Conservation (phyloP, 192 early-diverging fungal genomes). For the Backusella circina region DNA sequence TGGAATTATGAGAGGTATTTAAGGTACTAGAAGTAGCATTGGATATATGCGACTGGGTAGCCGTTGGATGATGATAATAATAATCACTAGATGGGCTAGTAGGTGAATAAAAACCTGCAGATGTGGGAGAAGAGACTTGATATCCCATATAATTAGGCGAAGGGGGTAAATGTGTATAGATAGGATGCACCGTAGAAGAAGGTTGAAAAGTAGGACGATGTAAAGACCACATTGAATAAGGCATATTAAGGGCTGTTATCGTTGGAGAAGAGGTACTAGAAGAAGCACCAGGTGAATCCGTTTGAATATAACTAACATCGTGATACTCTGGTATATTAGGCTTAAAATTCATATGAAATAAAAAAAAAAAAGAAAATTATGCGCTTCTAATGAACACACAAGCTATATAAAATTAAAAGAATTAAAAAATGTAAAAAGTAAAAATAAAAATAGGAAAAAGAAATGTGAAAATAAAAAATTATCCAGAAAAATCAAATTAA, state of each 20-base stretch:
- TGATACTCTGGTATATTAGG: not conserved
- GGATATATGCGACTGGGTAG: not conserved
- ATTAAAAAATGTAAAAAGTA: not conserved
- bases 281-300: not conserved
- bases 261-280: not conserved
- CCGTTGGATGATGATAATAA: not conserved
- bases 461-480: not conserved
- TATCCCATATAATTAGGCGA: not conserved
- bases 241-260: not conserved
- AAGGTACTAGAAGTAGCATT: not conserved
- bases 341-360: not conserved
- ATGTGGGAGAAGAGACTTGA: not conserved
- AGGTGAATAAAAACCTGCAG: not conserved
- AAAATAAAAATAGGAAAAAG: not conserved
- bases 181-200: not conserved
- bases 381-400: not conserved
- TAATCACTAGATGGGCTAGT: not conserved
- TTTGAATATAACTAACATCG: not conserved
- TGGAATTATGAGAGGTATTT: not conserved
- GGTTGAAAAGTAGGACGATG: not conserved
- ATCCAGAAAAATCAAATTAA: not conserved
- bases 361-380: conserved; percentile 1
- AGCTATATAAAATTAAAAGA: not conserved
- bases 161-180: not conserved
- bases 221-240: not conserved